Evolutionary conservation across 1,284 basidiomycete species (phyloP), one percentile per base, ranked within the genome.

Genomic region (Stygiomarasmius scandens): DNA sequence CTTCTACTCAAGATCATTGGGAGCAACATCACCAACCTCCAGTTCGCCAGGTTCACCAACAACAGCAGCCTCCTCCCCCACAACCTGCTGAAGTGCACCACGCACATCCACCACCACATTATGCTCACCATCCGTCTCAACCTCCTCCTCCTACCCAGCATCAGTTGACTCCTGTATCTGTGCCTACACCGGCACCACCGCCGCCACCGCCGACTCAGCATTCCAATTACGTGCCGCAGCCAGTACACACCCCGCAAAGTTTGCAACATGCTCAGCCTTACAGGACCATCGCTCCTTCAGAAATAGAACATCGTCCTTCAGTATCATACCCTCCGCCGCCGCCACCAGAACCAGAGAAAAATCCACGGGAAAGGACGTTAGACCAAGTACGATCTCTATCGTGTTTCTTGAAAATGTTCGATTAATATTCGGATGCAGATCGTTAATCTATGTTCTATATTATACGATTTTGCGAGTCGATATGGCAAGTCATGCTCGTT

Each of bases 401-500:
- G n/a, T n/a, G n/a, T n/a, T n/a, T n/a, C n/a, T n/a, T n/a, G n/a
- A n/a, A n/a, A n/a, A n/a, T n/a, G n/a, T n/a, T n/a, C n/a, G n/a
- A n/a, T n/a, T n/a, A n/a, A n/a, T n/a, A n/a, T n/a, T n/a, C n/a
- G n/a, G n/a, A n/a, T 52, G 22, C 61, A 90, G 83, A 85, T 90
- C 52, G 67, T 84, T 58, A 77, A 80, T 58, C 83, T 86, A 62
- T 91, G 89, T 58, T 74, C 72, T 41, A 71, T 77, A 24, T 64
- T 91, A 49, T 85, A 86, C 64, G 59, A 75, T 5, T 90, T 90
- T 66, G 86, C 89, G 10, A 79, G 72, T 55, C 84, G 79, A 63
- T 90, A 85, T 70, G 83, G 87, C 89, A 59, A 58, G 81, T 67
- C 47, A 20, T 61, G 41, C 51, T 34, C 47, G 27, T 34, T 57